Evolutionary conservation across 768 basidiomycete genomes (phyloP).

Genomic region (Boletellus ananas): DNA sequence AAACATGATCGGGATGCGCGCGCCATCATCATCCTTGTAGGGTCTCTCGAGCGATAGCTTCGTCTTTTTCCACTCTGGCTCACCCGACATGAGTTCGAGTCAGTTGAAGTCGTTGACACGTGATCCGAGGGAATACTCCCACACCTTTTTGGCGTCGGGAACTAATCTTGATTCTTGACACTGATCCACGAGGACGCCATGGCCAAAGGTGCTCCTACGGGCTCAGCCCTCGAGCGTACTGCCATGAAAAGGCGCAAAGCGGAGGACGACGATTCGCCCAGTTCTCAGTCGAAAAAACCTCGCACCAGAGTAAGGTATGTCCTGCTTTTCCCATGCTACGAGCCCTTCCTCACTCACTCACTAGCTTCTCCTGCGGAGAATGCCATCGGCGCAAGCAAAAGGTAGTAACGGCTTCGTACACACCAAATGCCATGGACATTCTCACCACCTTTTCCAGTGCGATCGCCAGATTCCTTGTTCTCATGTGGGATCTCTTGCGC

Average conservation of each 20-base stretch:
- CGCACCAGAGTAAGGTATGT: constrained; percentile 73
- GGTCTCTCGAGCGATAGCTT: constrained; percentile 73
- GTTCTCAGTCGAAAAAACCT: constrained; percentile 53
- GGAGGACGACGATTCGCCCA: constrained; percentile 52
- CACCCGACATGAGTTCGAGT: constrained; percentile 19
- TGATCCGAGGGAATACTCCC: constrained; percentile 15
- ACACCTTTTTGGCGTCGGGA: constrained; percentile 5
- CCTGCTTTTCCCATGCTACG: constrained; percentile 2
- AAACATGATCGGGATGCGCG: constrained; percentile 54
- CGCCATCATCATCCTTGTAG: constrained; percentile 75
- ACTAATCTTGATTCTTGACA: constrained; percentile 22
- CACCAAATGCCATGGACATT: constrained; percentile 8
- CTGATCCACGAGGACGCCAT: constrained; percentile 32
- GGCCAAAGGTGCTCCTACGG: constrained; percentile 24
- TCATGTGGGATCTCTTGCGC: constrained; percentile 50
- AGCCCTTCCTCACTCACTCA: constrained; percentile 4
- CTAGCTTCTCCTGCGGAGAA: constrained; percentile 81
- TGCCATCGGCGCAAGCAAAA: constrained; percentile 89
- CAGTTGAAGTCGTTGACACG: constrained; percentile 16
- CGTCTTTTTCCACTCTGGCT: constrained; percentile 54
- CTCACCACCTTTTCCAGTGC: constrained; percentile 49
- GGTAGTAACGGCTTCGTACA: constrained; percentile 35
- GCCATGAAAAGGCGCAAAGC: constrained; percentile 58
- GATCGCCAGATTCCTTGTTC: constrained; percentile 83
- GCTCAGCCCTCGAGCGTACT: constrained; percentile 27